Conservation (phyloP, 768 basidiomycete genomes). For the Sarcodon aspratus region DNA sequence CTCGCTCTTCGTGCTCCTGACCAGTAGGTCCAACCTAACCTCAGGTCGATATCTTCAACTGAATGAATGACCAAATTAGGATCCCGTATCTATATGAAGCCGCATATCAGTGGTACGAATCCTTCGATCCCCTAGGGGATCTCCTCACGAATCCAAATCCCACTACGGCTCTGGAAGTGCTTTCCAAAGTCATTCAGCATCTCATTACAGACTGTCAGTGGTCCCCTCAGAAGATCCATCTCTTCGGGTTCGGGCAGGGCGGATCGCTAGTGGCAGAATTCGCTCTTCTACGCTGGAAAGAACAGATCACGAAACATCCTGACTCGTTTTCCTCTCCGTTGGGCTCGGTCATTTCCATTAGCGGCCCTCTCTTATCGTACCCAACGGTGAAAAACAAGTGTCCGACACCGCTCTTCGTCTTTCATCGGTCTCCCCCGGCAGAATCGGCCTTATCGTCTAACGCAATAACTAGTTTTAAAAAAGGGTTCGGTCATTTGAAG, state of each 20-base stretch:
- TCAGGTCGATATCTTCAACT: not conserved
- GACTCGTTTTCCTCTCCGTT: conserved; percentile 20
- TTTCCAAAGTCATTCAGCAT: conserved; percentile 41
- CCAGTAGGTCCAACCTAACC: conserved; percentile 33
- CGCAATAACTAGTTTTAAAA: conserved; percentile 42
- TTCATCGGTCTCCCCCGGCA: conserved; percentile 39
- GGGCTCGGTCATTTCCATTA: conserved; percentile 58
- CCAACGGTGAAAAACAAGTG: conserved; percentile 45
- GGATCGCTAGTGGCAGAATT: conserved; percentile 69
- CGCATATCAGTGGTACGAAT: conserved; percentile 79
- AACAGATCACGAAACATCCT: conserved; percentile 7
- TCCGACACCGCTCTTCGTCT: conserved; percentile 52
- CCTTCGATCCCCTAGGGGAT: conserved; percentile 74
- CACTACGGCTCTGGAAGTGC: conserved; percentile 45
- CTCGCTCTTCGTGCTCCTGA: conserved; percentile 75
- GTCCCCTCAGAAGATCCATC: conserved; percentile 59
- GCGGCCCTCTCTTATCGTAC: conserved; percentile 69
- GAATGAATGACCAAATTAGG: conserved; percentile 23
- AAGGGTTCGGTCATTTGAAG: conserved; percentile 39
- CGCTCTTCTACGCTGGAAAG: conserved; percentile 38
- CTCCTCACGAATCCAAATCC: conserved; percentile 63
- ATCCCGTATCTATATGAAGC: conserved; percentile 72
- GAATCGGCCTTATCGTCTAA: conserved; percentile 31
- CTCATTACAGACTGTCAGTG: conserved; percentile 53
- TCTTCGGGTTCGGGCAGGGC: conserved; percentile 86